phyloP scores from a whole-genome alignment of 129 eudicot genomes.

The Daucus carota region DH1_v3.0 NC_030381.2:42508501-42509000 shows the following conservation, averaged over 20 bases:
- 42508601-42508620: conserved; percentile 26
- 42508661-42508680: conserved; percentile 67
- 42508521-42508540: conserved; percentile 86
- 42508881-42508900: conserved; percentile 76
- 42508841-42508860: conserved; percentile 79
- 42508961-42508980: too few relatives aligned
- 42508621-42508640: conserved; percentile 93
- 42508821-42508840: conserved; percentile 58
- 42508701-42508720: conserved; percentile 45
- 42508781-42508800: conserved; percentile 31
- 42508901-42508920: conserved; percentile 79
- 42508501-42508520: conserved; percentile 66
- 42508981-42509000: too few relatives aligned
- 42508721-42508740: not conserved
- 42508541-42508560: not conserved
- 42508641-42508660: conserved; percentile 86
- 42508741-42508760: not conserved
- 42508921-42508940: conserved; percentile 39
- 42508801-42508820: conserved; percentile 71
- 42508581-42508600: conserved; percentile 1
- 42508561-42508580: not conserved
- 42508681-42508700: conserved; percentile 88
- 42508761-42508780: not conserved
- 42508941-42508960: not conserved
- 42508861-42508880: conserved; percentile 68